These are phyloP conservation scores for Fusarium stilboides DNA, from an alignment of 2,329 filamentous ascomycete species.

Conservation along the genomic window DNA sequence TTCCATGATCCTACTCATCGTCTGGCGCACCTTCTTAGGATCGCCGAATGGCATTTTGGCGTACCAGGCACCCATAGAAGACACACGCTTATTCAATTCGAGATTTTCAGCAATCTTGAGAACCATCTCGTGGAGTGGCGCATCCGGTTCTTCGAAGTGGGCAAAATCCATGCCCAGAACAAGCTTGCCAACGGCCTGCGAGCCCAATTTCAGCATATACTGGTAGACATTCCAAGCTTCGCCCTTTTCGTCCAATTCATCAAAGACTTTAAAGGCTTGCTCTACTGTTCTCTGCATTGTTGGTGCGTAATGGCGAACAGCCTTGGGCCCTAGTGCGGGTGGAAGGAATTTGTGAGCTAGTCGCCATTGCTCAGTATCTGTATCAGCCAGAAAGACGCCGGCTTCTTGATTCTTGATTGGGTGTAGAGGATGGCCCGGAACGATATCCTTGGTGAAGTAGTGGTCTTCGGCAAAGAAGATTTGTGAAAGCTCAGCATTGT, in stretches of 20 bases:
- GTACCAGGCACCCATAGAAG: conserved; percentile 70
- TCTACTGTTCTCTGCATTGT: conserved; percentile 70
- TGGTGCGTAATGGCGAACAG: conserved; percentile 72
- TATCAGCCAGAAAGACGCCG: conserved; percentile 65
- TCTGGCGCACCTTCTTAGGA: conserved; percentile 60
- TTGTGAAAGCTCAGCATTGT: conserved; percentile 62
- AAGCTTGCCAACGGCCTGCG: conserved; percentile 62
- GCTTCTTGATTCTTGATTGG: conserved; percentile 60
- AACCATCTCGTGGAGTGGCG: conserved; percentile 67
- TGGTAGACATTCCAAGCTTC: conserved; percentile 65
- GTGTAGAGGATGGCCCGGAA: conserved; percentile 64
- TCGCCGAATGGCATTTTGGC: conserved; percentile 70
- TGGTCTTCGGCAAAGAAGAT: conserved; percentile 65
- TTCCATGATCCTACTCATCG: conserved; percentile 52
- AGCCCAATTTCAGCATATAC: conserved; percentile 65
- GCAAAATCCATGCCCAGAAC: conserved; percentile 62
- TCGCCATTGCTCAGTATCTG: conserved; percentile 64
- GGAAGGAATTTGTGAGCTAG: conserved; percentile 74
- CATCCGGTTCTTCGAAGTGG: conserved; percentile 61
- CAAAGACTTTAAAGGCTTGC: conserved; percentile 65
- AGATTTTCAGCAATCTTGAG: conserved; percentile 64
- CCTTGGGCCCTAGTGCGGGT: conserved; percentile 70
- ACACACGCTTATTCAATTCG: conserved; percentile 71
- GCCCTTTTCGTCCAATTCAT: conserved; percentile 63
- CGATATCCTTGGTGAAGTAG: conserved; percentile 68